phyloP scores from a whole-genome alignment of 2,329 filamentous ascomycete genomes.

The Penicillium corylophilum region DNA sequence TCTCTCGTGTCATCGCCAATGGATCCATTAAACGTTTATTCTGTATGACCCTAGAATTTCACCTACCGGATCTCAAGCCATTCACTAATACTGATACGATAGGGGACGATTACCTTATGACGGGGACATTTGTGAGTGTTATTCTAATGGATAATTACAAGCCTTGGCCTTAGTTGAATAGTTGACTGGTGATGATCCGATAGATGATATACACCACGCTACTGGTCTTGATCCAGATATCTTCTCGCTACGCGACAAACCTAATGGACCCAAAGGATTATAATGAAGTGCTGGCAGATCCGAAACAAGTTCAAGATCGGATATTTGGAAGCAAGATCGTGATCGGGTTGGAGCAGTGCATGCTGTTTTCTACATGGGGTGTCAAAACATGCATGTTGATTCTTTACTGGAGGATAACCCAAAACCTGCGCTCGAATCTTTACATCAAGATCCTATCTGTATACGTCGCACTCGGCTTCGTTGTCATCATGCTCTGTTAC shows the following conservation, averaged over 20 bases:
- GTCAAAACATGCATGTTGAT: slow-evolving; percentile 53
- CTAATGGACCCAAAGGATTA: slow-evolving; percentile 39
- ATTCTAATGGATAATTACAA: neutral
- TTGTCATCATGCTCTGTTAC: slow-evolving; percentile 51
- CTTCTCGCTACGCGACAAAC: slow-evolving; percentile 38
- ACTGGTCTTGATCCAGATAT: slow-evolving; percentile 39
- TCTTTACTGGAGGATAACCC: slow-evolving; percentile 50
- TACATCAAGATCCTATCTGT: slow-evolving; percentile 42
- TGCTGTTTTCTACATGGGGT: slow-evolving; percentile 50
- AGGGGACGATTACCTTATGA: slow-evolving; percentile 43
- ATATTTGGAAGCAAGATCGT: slow-evolving; percentile 52
- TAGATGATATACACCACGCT: slow-evolving; percentile 38
- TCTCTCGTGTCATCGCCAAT: slow-evolving; percentile 29
- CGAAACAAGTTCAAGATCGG: slow-evolving; percentile 43
- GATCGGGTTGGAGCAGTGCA: slow-evolving; percentile 51
- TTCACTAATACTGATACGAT: neutral
- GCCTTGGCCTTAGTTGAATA: neutral
- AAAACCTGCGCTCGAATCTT: slow-evolving; percentile 33
- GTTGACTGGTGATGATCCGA: neutral
- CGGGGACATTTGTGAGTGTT: slow-evolving; percentile 34
- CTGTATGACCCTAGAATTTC: slow-evolving; percentile 17
- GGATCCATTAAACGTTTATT: slow-evolving; percentile 30
- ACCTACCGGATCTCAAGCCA: neutral
- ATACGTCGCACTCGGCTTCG: slow-evolving; percentile 46
- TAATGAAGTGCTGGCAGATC: slow-evolving; percentile 29